Percentiles rank a stretch among this genome's conserved stretches.
Evolutionary conservation across 768 basidiomycete species (phyloP).

Genomic region (Lactifluus hygrophoroides): DNA sequence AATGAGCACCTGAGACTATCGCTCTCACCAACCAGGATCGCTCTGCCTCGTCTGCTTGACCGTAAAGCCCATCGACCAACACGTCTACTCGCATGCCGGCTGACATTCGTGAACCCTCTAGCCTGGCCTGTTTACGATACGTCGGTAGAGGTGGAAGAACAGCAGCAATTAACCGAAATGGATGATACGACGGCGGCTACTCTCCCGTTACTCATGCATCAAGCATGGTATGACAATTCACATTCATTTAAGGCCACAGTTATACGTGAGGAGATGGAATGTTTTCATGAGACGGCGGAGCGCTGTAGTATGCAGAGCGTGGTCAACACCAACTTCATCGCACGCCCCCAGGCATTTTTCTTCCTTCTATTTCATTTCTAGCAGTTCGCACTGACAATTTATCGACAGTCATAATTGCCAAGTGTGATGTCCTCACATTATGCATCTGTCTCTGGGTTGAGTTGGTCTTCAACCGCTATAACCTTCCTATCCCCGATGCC

Average conservation of each 20-base stretch:
- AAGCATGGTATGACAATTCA: constrained; percentile 6
- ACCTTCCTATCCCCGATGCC: constrained; percentile 12
- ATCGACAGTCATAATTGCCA: constrained; percentile 16
- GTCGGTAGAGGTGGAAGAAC: no score
- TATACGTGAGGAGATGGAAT: constrained; percentile 1
- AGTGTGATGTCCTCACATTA: constrained; percentile 23
- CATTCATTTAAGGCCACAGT: constrained; percentile 9
- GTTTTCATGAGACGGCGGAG: constrained; percentile 5
- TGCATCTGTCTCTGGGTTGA: constrained; percentile 22
- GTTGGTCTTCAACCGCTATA: constrained; percentile 16
- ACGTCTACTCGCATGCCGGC: no score
- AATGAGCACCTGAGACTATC: no score
- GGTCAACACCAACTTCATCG: constrained; percentile 9
- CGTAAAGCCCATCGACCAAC: no score
- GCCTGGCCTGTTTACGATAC: no score
- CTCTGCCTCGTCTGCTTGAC: no score
- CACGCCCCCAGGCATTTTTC: background rate
- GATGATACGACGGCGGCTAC: no score
- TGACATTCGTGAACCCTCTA: no score
- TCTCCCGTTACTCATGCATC: no score
- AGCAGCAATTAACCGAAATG: no score
- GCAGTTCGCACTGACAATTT: background rate
- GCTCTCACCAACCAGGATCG: no score
- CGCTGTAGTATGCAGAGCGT: constrained; percentile 15
- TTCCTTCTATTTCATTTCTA: background rate